A percentile compares a stretch with the other conserved stretches of the same genome.
phyloP scores from a whole-genome alignment of 2,329 filamentous ascomycete species.

The Fusarium graminum region DNA sequence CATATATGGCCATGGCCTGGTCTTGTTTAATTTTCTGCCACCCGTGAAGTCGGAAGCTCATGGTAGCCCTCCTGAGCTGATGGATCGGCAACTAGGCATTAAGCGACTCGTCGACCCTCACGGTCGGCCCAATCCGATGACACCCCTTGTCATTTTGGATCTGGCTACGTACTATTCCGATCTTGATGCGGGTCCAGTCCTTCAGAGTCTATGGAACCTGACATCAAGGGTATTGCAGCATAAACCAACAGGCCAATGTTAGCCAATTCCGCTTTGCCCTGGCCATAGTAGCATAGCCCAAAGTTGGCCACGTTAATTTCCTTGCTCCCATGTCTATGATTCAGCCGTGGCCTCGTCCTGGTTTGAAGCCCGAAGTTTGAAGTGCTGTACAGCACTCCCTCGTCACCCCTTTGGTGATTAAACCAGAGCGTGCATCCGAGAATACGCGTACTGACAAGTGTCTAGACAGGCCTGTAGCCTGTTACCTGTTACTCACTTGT shows the following conservation, averaged over 20 bases:
- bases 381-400: background rate
- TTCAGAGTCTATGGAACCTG: conserved; percentile 6
- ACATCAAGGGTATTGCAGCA: conserved; percentile 16
- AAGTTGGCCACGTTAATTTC: conserved; percentile 28
- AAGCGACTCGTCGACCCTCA: conserved; percentile 43
- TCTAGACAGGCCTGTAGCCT: background rate
- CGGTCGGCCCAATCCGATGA: conserved; percentile 47
- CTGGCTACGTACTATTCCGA: conserved; percentile 48
- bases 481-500: background rate
- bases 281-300: conserved; percentile 19
- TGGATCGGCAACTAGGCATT: conserved; percentile 48
- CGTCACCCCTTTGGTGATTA: background rate
- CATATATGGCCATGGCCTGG: conserved; percentile 3
- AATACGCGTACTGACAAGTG: conserved; percentile 2
- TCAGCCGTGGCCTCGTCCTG: conserved; percentile 7
- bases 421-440: background rate
- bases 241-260: conserved; percentile 14
- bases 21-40: conserved; percentile 30
- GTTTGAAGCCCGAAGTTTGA: too few relatives aligned
- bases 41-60: conserved; percentile 32
- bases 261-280: conserved; percentile 28
- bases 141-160: conserved; percentile 45
- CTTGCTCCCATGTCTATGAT: conserved; percentile 10
- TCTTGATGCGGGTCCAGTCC: conserved; percentile 46
- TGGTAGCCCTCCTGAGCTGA: conserved; percentile 41